Conservation (phyloP, 108 stramenopile species). For the Pseudonitzschia delicatissima region DNA sequence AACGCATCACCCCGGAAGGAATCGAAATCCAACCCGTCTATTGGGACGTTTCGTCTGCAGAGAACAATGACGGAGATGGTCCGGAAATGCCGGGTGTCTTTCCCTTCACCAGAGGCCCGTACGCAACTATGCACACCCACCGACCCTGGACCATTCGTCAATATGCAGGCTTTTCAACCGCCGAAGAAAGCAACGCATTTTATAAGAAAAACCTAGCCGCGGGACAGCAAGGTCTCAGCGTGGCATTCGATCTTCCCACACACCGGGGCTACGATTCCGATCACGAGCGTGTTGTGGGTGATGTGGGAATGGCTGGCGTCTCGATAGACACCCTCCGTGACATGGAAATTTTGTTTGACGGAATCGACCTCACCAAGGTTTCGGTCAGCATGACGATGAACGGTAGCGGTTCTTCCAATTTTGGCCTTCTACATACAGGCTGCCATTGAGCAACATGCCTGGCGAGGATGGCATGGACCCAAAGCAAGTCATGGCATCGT, state of each 20-base stretch:
- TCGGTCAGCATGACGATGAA: constrained; percentile 99
- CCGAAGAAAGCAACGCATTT: constrained; percentile 95
- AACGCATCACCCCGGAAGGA: constrained; percentile 79
- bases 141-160: constrained; percentile 84
- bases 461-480: constrained; percentile 36
- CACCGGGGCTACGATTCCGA: constrained; percentile 98
- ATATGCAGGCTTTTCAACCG: constrained; percentile 98
- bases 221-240: constrained; percentile 93
- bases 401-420: constrained; percentile 93
- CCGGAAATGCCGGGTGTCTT: constrained; percentile 88
- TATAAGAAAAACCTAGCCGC: constrained; percentile 89
- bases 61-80: constrained; percentile 23
- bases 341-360: constrained; percentile 96
- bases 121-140: constrained; percentile 97
- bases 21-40: constrained; percentile 94
- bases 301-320: constrained; percentile 99
- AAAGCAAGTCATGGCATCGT: constrained; percentile 41
- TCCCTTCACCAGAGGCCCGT: constrained; percentile 97
- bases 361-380: constrained; percentile 92
- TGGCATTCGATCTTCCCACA: constrained; percentile 97
- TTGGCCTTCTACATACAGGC: constrained; percentile 96
- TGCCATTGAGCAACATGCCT: constrained; percentile 62
- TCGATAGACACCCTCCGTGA: constrained; percentile 92
- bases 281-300: constrained; percentile 93
- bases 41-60: constrained; percentile 55